phyloP scores from a whole-genome alignment of 306 rosid species.

The Sophora flavescens region DNA sequence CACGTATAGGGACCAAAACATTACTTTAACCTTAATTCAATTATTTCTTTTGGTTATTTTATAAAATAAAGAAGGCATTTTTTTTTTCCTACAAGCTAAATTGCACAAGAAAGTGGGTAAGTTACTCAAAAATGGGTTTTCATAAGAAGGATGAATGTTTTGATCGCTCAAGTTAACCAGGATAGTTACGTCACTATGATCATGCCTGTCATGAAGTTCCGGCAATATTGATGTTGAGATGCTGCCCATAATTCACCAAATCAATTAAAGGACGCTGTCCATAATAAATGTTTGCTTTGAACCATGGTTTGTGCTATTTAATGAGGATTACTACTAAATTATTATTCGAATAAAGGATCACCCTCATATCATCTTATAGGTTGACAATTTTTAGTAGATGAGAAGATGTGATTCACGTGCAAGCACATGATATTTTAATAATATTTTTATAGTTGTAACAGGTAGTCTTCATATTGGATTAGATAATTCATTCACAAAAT shows the following conservation, averaged over 20 bases:
- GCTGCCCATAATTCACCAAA: conserved; percentile 24
- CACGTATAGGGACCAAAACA: too few species aligned
- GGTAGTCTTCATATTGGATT: not conserved
- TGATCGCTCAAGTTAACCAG: not conserved
- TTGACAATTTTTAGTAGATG: conserved; percentile 1
- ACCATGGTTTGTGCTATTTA: not conserved
- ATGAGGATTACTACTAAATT: not conserved
- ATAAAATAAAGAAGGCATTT: not conserved
- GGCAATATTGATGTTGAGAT: conserved; percentile 20
- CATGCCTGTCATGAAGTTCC: not conserved
- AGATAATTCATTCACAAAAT: not conserved
- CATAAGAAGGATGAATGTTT: not conserved
- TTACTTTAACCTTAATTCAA: too few species aligned
- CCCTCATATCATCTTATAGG: not conserved
- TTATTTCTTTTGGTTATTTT: not conserved
- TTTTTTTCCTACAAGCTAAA: not conserved
- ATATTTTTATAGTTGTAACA: not conserved
- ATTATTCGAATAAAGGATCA: not conserved
- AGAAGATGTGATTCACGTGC: conserved; percentile 37
- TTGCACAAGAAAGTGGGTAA: not conserved
- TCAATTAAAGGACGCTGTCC: conserved; percentile 9
- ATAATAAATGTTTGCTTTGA: conserved; percentile 36
- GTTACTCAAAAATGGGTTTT: not conserved
- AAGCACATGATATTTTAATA: not conserved
- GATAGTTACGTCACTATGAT: not conserved